phyloP scores from a whole-genome alignment of 495 filamentous ascomycete species.

The Penicillium herquei region DNA sequence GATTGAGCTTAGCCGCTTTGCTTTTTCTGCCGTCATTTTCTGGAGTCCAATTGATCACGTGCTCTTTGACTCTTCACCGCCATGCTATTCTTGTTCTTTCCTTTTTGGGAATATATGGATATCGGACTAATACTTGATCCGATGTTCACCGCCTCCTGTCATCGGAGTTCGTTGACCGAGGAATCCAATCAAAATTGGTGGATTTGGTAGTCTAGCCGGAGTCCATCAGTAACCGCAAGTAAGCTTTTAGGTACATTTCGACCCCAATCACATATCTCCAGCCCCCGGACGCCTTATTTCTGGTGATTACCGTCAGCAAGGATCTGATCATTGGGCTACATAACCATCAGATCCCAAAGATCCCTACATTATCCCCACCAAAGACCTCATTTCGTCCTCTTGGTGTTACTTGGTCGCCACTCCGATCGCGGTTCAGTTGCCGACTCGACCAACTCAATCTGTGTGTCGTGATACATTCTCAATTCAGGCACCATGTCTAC shows the following conservation, averaged over 20 bases:
- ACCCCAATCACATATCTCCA: constrained; percentile 9
- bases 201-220: constrained; percentile 3
- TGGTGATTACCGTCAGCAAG: neutral
- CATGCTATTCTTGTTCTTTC: neutral
- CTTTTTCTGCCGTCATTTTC: neutral
- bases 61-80: constrained; percentile 8
- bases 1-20: neutral
- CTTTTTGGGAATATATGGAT: neutral
- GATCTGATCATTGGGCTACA: no score
- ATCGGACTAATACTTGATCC: no score
- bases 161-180: constrained; percentile 15
- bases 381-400: neutral
- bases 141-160: constrained; percentile 17
- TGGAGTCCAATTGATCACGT: neutral
- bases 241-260: constrained; percentile 25
- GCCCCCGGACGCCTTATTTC: constrained; percentile 1
- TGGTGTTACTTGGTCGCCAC: neutral
- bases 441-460: constrained; percentile 10
- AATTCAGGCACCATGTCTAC: constrained; percentile 44
- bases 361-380: neutral
- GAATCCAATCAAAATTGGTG: constrained; percentile 19
- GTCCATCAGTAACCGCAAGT: constrained; percentile 20
- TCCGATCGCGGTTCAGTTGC: constrained; percentile 23
- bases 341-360: neutral
- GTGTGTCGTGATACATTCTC: neutral